Percentiles rank a stretch among this genome's conserved stretches.
Conservation (phyloP, 192 early-diverging fungal species). For the Backusella psychrophila region DNA sequence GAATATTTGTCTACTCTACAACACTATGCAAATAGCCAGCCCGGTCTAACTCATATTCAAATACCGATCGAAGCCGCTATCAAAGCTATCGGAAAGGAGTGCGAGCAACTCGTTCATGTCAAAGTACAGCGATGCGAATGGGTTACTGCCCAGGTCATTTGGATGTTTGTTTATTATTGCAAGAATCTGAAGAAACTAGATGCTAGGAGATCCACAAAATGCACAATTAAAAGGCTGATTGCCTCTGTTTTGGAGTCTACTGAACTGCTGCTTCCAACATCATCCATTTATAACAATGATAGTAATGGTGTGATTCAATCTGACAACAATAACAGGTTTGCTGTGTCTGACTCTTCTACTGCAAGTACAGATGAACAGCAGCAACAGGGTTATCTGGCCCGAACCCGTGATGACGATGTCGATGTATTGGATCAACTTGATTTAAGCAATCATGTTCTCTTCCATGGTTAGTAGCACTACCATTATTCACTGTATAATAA, state of each 20-base stretch:
- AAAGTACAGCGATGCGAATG: slow-evolving; percentile 45
- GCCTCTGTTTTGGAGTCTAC: slow-evolving; percentile 23
- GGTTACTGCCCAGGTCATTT: slow-evolving; percentile 39
- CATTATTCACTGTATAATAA: background rate
- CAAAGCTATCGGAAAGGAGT: slow-evolving; percentile 38
- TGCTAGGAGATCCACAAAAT: slow-evolving; percentile 36
- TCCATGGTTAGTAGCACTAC: background rate
- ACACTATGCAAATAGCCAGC: slow-evolving; percentile 36
- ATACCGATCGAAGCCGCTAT: slow-evolving; percentile 36
- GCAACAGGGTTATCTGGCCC: background rate
- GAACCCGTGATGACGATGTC: background rate
- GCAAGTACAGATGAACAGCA: background rate
- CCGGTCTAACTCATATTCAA: slow-evolving; percentile 38
- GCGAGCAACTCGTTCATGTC: slow-evolving; percentile 29
- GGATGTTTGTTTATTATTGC: slow-evolving; percentile 32
- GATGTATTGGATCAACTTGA: background rate
- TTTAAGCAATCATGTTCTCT: background rate
- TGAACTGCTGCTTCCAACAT: background rate
- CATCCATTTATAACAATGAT: background rate
- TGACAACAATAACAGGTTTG: background rate
- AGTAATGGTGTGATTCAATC: background rate
- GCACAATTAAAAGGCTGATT: slow-evolving; percentile 23
- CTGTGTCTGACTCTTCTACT: background rate
- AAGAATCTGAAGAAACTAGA: slow-evolving; percentile 35
- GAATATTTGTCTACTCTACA: slow-evolving; percentile 49